Evolutionary conservation across 1,139 yeast genomes (phyloP).

Genomic region (Martiniozyma asiatica): DNA sequence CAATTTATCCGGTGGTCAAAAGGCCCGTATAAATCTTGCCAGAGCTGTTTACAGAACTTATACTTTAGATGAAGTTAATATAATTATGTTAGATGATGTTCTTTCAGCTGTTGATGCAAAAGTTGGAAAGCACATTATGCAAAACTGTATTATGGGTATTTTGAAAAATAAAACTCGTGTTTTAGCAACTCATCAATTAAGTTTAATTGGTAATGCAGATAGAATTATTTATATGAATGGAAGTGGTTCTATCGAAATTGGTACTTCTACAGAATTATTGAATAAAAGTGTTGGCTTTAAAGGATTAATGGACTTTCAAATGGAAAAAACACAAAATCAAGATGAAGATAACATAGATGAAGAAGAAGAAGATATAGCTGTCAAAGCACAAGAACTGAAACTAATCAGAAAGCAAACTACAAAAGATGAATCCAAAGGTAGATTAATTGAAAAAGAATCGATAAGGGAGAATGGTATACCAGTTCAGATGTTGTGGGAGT

Average conservation of each 20-base stretch:
- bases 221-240: constrained; percentile 58
- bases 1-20: constrained; percentile 87
- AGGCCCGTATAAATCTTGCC: constrained; percentile 76
- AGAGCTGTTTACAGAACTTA: constrained; percentile 55
- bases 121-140: constrained; percentile 75
- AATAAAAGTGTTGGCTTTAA: constrained; percentile 35
- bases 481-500: constrained; percentile 32
- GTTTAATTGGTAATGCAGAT: constrained; percentile 60
- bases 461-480: constrained; percentile 34
- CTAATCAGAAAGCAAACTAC: constrained; percentile 18
- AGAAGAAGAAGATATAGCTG: constrained; percentile 17
- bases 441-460: constrained; percentile 24
- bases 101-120: constrained; percentile 87
- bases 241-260: constrained; percentile 52
- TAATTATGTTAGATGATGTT: constrained; percentile 72
- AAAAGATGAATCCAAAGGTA: constrained; percentile 12
- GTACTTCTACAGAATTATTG: constrained; percentile 42
- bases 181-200: constrained; percentile 78
- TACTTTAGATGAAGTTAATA: constrained; percentile 37
- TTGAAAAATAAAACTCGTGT: constrained; percentile 53
- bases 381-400: constrained; percentile 15
- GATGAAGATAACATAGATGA: constrained; percentile 24
- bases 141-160: constrained; percentile 51
- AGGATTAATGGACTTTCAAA: constrained; percentile 40
- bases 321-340: constrained; percentile 19